Percentiles rank a stretch among this genome's conserved stretches.
These are phyloP conservation scores for Dimocarpus longan DNA, from an alignment of 345 rosid species.

Conservation along the genomic window DNA sequence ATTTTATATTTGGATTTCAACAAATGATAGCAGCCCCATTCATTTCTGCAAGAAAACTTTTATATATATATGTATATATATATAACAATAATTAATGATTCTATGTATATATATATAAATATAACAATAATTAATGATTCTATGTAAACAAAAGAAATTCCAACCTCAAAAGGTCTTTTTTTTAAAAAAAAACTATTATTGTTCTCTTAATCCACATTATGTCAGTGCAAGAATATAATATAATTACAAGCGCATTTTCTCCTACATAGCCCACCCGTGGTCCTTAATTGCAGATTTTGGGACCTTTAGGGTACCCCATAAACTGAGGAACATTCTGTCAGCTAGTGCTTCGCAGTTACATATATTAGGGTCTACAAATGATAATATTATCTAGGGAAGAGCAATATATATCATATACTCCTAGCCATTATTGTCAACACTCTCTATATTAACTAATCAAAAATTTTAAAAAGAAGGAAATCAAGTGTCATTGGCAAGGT, in stretches of 20 bases:
- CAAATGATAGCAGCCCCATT: slow-evolving; percentile 12
- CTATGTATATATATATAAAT: too few relatives aligned
- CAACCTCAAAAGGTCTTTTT: background rate
- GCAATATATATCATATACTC: too few relatives aligned
- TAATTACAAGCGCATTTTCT: background rate
- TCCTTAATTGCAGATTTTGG: background rate
- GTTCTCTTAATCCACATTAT: background rate
- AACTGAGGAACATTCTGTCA: slow-evolving; percentile 11
- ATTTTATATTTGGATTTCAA: background rate
- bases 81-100: too few relatives aligned
- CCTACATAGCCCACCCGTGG: background rate
- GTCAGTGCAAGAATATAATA: background rate
- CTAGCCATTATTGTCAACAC: too few relatives aligned
- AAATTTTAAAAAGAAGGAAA: too few relatives aligned
- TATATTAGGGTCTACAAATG: too few relatives aligned
- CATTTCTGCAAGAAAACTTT: background rate
- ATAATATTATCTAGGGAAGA: too few relatives aligned
- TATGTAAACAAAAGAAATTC: background rate
- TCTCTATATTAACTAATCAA: too few relatives aligned
- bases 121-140: too few relatives aligned
- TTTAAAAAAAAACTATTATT: background rate
- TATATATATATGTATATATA: background rate
- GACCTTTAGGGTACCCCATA: background rate
- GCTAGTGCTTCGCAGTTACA: background rate
- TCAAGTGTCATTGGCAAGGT: too few relatives aligned